Conservation (phyloP, 2,329 filamentous ascomycete species). For the Colletotrichum tropicicola region DNA sequence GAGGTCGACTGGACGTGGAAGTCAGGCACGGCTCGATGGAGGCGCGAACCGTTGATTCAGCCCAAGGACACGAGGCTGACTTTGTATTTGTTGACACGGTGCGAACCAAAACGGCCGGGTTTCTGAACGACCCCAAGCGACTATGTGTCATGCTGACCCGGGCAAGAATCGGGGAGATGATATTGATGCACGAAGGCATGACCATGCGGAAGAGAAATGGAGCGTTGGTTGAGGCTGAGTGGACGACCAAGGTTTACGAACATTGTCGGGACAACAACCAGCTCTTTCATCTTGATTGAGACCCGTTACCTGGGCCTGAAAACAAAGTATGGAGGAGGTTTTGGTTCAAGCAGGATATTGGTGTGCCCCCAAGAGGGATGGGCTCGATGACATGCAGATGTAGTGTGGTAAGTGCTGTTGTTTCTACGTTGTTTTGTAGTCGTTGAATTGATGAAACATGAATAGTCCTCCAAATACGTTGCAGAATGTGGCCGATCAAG, state of each 20-base stretch:
- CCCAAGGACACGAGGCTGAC: constrained; percentile 57
- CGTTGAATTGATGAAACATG: neutral
- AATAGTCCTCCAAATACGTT: too few species aligned
- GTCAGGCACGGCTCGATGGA: neutral
- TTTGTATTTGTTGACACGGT: constrained; percentile 58
- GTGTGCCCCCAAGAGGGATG: neutral
- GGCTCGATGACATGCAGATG: neutral
- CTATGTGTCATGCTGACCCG: constrained; percentile 57
- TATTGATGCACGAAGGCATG: constrained; percentile 53
- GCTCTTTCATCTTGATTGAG: neutral
- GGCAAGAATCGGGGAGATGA: constrained; percentile 53
- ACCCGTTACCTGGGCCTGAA: neutral
- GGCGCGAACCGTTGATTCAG: constrained; percentile 53
- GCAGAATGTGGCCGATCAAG: too few species aligned
- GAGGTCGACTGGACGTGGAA: neutral
- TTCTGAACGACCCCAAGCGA: constrained; percentile 53
- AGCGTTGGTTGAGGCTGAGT: constrained; percentile 1
- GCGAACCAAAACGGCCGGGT: constrained; percentile 45
- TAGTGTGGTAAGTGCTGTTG: too few species aligned
- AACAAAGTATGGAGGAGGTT: neutral
- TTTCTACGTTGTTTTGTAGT: neutral
- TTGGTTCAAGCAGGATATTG: too few species aligned
- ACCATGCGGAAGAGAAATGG: constrained; percentile 25
- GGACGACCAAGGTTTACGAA: constrained; percentile 20
- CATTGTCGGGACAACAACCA: constrained; percentile 12